A percentile compares a stretch with the other conserved stretches of the same genome.
Conservation (phyloP, 805 yeast genomes). For the Danielia reshetovae region DNA sequence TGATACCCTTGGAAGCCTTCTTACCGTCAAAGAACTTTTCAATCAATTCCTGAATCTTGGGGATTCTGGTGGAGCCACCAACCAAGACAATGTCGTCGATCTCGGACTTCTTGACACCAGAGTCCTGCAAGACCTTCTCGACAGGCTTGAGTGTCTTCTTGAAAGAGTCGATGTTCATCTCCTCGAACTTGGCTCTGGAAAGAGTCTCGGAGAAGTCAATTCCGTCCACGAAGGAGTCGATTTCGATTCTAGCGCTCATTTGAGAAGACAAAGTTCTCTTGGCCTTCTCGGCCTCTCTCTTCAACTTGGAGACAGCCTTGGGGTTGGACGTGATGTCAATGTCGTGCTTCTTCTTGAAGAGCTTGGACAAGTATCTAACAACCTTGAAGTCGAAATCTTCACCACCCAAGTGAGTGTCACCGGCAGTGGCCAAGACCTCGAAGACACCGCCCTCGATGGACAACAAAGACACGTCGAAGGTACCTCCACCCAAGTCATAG, state of each 20-base stretch:
- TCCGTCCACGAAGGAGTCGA: conserved; percentile 19
- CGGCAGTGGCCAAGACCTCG: conserved; percentile 38
- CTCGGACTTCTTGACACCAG: conserved; percentile 18
- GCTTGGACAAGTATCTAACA: conserved; percentile 17
- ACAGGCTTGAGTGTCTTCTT: conserved; percentile 21
- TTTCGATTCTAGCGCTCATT: conserved; percentile 17
- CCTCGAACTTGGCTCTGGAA: conserved; percentile 20
- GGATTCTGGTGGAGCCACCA: conserved; percentile 21
- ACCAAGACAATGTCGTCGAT: conserved; percentile 20
- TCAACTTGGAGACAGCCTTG: conserved; percentile 20
- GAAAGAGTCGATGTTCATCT: conserved; percentile 19
- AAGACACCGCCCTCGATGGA: conserved; percentile 20
- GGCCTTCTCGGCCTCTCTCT: conserved; percentile 22
- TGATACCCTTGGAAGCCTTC: conserved; percentile 21
- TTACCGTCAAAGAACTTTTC: conserved; percentile 18
- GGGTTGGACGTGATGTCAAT: conserved; percentile 15
- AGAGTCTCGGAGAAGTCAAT: conserved; percentile 20
- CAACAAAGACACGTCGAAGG: conserved; percentile 22
- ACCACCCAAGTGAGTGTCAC: conserved; percentile 23
- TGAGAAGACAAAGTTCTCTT: conserved; percentile 21
- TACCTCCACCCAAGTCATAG: conserved; percentile 23
- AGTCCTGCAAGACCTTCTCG: conserved; percentile 17
- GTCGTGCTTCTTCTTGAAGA: conserved; percentile 18
- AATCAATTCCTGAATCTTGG: conserved; percentile 19
- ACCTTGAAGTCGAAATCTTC: conserved; percentile 20